Percentiles rank a stretch among this genome's conserved stretches.
Evolutionary conservation across 2,329 filamentous ascomycete species (phyloP).

Genomic region (Thielaviopsis populi): DNA sequence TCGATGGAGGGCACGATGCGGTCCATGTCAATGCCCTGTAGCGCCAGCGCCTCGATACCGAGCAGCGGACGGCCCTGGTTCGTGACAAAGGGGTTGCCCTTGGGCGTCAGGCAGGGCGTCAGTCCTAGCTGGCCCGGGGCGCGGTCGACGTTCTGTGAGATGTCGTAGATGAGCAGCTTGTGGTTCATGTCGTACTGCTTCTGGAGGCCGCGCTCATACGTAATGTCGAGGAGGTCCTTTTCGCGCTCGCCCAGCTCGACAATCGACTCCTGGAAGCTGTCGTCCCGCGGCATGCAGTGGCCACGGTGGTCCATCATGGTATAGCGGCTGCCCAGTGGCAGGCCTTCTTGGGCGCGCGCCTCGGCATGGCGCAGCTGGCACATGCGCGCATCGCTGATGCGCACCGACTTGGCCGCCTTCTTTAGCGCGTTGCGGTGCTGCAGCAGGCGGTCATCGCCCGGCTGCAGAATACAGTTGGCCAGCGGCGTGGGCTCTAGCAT

Average conservation of each 20-base stretch:
- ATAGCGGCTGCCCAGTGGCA: conserved; percentile 37
- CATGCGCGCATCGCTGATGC: conserved; percentile 34
- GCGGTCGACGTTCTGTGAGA: conserved; percentile 60
- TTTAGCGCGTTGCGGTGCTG: conserved; percentile 35
- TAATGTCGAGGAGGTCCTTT: conserved; percentile 51
- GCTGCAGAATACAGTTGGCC: conserved; percentile 43
- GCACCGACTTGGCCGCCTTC: conserved; percentile 19
- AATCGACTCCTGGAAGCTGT: conserved; percentile 37
- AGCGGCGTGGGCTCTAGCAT: conserved; percentile 47
- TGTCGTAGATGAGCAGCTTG: conserved; percentile 39
- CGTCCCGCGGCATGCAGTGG: conserved; percentile 35
- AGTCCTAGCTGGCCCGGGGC: conserved; percentile 40
- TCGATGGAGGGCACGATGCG: conserved; percentile 50
- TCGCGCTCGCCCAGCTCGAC: conserved; percentile 41
- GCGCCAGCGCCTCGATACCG: conserved; percentile 44
- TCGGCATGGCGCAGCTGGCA: conserved; percentile 46
- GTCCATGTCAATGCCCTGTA: conserved; percentile 55
- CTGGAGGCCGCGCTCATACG: conserved; percentile 32
- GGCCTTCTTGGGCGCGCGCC: conserved; percentile 32
- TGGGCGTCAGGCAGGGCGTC: conserved; percentile 52
- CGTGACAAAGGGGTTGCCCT: conserved; percentile 45
- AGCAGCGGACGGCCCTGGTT: conserved; percentile 44
- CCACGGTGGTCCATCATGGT: conserved; percentile 45
- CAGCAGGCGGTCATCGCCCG: conserved; percentile 39
- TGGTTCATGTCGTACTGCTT: conserved; percentile 31